Base-by-base conservation (phyloP, 2,329 filamentous ascomycete species). In the Hypoxylon sp. region DNA sequence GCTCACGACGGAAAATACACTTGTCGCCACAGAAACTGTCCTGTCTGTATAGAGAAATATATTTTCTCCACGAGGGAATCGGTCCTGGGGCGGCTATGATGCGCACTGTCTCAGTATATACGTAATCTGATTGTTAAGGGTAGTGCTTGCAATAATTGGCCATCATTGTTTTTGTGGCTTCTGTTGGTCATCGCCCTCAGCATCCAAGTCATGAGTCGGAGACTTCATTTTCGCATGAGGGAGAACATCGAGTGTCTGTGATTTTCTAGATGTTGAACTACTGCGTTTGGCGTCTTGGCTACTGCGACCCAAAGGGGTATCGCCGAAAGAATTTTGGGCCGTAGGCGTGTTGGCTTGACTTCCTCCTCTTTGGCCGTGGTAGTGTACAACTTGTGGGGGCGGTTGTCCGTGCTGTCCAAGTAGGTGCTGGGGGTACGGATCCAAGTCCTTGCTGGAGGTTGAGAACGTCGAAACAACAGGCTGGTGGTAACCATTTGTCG, bases 391-490 rank as follows among this genome's bases (percentile, higher is more conserved):
- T 74, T 91, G 89, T 9, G 89, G 89, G 26, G 88, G 88, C 14
- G 85, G 82, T 76, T 91, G 88, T 14, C 88, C 88, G 42, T 86
- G 86, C 71, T 90, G 87, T 2, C 88, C 89, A 4, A 91, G 80
- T 54, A 90, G 83, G 72, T 91, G 87, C 29, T 88, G 90, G 4
- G 90, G 89, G 74, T 91, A 91, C 0, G 87, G 90, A 73, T 91
- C 87, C 33, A 92, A 80, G 75, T 92, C 90, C 77, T 90, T 90
- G 79, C 89, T 91, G 9, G 89, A 91, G 1, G 90, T 92, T 37
- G 89, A 91, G 74, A 92, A 92, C 22, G 88, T 90, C 48, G 89
- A 91, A 47, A 91, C 86, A 22, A 91, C 82, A 4, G 90, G 89
- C 76, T 91, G 88, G 75, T 90, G 88, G 74, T 91, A 91, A n/a